Evolutionary conservation across 2,329 filamentous ascomycete species (phyloP), one percentile per base, ranked within the genome.

Genomic region (Calonectria montana): DNA sequence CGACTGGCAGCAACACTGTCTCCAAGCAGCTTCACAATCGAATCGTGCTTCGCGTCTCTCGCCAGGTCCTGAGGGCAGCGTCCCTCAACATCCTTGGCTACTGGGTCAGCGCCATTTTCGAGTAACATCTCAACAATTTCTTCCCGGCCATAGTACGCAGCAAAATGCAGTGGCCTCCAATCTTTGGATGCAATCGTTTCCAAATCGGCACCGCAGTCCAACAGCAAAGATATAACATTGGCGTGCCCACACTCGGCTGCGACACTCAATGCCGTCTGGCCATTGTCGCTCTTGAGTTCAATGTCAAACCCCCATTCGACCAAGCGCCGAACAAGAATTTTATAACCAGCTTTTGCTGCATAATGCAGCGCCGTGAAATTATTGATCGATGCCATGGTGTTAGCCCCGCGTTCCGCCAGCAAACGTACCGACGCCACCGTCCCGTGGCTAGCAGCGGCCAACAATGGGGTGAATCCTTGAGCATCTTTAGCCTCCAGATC

Each of bases 91-190:
- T 39, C 27, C 23, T 65, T 59, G 25, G 39, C 53, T 10, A 16
- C 8, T 8, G 45, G 53, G n/a, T 69, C 47, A 39, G 59, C 67
- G 10, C 47, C 59, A n/a, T 69, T 47, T 5, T 69, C 67, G 10
- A 69, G 59, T 12, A 69, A 21, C 10, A 53, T 45, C 35, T 65
- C 35, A 5, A 65, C 59, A 2, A 57, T n/a, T 7, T 45, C 31
- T 15, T 39, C 57, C 15, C 21, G 10, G 13, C 45, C 67, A 29
- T 47, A 1, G 8, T 16, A 13, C 15, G 59, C 57, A 21, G 67
- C 45, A 41, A 41, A 65, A 16, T 64, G 31, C 4, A 62, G 25
- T 10, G 57, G 57, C 21, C 37, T 45, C 57, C 57, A 62, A 21
- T 45, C 39, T 16, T 59, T 21, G 3, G 9, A 3, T 21, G 27